A percentile compares a stretch with the other conserved stretches of the same genome.
These are phyloP conservation scores for Emmonsiellopsis sp. DNA, from an alignment of 2,329 filamentous ascomycete species.

Conservation along the genomic window DNA sequence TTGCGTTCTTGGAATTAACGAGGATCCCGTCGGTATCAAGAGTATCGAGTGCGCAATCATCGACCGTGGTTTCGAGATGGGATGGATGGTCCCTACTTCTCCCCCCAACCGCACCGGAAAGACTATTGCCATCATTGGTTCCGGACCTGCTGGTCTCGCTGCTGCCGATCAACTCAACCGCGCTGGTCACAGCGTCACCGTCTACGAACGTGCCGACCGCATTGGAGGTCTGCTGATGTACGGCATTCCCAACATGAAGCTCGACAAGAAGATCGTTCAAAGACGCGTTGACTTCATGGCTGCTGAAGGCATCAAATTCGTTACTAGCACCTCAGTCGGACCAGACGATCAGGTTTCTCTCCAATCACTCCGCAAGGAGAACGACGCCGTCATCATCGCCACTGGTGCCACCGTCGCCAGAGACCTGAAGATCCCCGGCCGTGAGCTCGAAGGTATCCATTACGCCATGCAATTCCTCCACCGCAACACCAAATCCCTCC, in stretches of 20 bases:
- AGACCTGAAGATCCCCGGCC: conserved; percentile 82
- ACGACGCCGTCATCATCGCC: conserved; percentile 80
- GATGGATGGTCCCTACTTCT: conserved; percentile 84
- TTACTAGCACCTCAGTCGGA: conserved; percentile 67
- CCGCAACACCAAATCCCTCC: conserved; percentile 93
- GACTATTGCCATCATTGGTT: conserved; percentile 80
- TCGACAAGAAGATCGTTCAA: conserved; percentile 95
- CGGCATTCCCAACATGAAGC: conserved; percentile 98
- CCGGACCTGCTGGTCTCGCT: conserved; percentile 83
- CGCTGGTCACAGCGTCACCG: conserved; percentile 76
- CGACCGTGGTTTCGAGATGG: conserved; percentile 93
- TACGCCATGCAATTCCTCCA: conserved; percentile 97
- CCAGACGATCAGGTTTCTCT: conserved; percentile 61
- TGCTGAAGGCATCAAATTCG: conserved; percentile 74
- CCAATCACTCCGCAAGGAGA: conserved; percentile 59
- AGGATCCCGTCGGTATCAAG: conserved; percentile 96
- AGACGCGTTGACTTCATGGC: conserved; percentile 93
- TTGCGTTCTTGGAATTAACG: conserved; percentile 91
- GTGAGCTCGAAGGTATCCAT: conserved; percentile 82
- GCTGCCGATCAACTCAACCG: conserved; percentile 90
- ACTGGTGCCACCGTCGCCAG: conserved; percentile 90
- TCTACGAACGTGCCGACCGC: conserved; percentile 89
- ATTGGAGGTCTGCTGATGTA: conserved; percentile 93
- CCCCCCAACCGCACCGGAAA: conserved; percentile 78
- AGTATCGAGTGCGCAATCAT: conserved; percentile 98